These are phyloP conservation scores for Aechmea fasciata DNA, from an alignment of 176 grass and related monocot genomes.

Conservation along the genomic window DNA sequence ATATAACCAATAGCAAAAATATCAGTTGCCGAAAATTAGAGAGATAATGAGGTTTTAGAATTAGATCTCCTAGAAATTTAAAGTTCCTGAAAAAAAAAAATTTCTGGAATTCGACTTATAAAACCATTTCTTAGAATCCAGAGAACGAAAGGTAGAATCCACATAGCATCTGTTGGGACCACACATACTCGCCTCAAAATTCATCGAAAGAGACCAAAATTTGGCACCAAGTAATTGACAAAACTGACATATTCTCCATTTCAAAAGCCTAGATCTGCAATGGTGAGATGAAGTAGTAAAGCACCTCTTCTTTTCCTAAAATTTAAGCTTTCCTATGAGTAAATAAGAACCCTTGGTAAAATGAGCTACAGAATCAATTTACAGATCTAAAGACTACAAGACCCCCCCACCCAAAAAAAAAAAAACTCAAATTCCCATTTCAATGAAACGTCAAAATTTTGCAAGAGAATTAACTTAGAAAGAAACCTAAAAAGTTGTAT, in stretches of 20 bases:
- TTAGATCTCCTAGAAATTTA: background rate
- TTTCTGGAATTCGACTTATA: background rate
- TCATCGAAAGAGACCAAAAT: constrained; percentile 3
- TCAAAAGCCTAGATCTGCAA: constrained; percentile 21
- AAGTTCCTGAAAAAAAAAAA: background rate
- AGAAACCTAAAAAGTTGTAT: background rate
- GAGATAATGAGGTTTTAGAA: background rate
- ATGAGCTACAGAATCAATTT: background rate
- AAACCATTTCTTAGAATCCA: background rate
- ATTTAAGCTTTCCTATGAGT: background rate
- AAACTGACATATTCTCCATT: constrained; percentile 11
- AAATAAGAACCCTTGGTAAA: constrained; percentile 1
- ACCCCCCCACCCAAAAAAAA: too few relatives aligned
- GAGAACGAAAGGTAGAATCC: constrained; percentile 1
- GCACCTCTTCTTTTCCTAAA: constrained; percentile 5
- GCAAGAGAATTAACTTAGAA: background rate
- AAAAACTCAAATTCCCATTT: background rate
- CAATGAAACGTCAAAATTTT: background rate
- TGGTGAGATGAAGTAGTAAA: constrained; percentile 16
- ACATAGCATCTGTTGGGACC: background rate
- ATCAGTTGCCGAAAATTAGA: background rate
- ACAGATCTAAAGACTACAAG: background rate
- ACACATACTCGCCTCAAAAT: constrained; percentile 1
- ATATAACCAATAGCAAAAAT: background rate
- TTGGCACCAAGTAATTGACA: constrained; percentile 11